Percentiles rank a stretch among this genome's conserved stretches.
These are phyloP conservation scores for Pythium oligandrum DNA, from an alignment of 352 stramenopile species.

Conservation along the genomic window DNA sequence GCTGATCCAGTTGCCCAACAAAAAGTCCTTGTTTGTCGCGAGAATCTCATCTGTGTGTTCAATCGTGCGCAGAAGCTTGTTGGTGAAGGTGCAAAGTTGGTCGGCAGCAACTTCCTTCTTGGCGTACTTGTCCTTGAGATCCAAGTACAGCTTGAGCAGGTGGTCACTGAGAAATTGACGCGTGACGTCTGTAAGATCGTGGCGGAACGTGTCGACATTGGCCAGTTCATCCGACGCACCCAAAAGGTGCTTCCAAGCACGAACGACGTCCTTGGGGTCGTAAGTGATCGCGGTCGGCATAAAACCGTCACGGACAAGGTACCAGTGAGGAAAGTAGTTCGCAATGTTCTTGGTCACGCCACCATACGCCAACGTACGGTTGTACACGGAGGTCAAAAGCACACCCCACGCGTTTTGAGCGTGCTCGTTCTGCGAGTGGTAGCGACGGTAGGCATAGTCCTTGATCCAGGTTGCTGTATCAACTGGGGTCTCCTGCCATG, in stretches of 20 bases:
- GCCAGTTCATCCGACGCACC: constrained; percentile 32
- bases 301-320: constrained; percentile 57
- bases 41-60: constrained; percentile 58
- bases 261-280: constrained; percentile 50
- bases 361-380: constrained; percentile 54
- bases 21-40: constrained; percentile 56
- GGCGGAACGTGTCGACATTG: constrained; percentile 48
- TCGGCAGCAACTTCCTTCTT: constrained; percentile 23
- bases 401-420: constrained; percentile 48
- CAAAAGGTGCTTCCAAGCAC: constrained; percentile 57
- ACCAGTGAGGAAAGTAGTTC: constrained; percentile 64
- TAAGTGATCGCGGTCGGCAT: constrained; percentile 75
- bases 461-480: constrained; percentile 45
- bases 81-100: constrained; percentile 33
- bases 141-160: constrained; percentile 51
- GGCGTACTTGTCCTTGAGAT: constrained; percentile 47
- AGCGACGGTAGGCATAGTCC: constrained; percentile 48
- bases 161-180: constrained; percentile 67
- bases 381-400: constrained; percentile 64
- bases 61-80: constrained; percentile 46
- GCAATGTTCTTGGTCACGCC: constrained; percentile 74
- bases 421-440: constrained; percentile 48
- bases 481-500: constrained; percentile 43
- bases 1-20: constrained; percentile 66
- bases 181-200: constrained; percentile 81